Evolutionary conservation across 768 basidiomycete genomes (phyloP), one percentile per base, ranked within the genome.

Genomic region (Jaapia argillacea): DNA sequence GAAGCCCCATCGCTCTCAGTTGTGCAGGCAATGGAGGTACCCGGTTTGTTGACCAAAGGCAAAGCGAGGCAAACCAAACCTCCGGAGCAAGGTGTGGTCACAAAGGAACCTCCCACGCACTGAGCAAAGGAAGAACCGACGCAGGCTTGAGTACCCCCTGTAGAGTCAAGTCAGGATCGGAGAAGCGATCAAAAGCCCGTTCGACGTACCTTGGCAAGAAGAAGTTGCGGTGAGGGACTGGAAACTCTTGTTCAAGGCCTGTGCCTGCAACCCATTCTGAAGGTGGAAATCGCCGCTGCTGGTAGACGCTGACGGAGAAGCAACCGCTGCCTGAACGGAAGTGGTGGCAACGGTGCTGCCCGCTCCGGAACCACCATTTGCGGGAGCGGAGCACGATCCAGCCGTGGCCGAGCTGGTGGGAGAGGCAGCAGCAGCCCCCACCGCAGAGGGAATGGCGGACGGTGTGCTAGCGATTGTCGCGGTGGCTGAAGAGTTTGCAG

Each of bases 41-140:
- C 69, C 3, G 52, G 49, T 35, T 48, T 51, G 48, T 68, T 67
- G 7, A 68, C 64, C 24, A 71, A 60, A 1, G 69, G 69, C 20
- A 71, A 61, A 2, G 67, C 71, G 22, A 57, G 54, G 54, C 70
- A 72, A 14, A 26, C 38, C 1, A 47, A 44, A 6, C 59, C 56
- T 6, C 44, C 48, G 6, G 58, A 43, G 52, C 70, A 72, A 4
- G 46, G 25, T 1, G 63, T 59, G 6, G 57, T 24, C 1, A 46
- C 47, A 49, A 66, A 72, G 37, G 57, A 55, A 35, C 61, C 63
- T 25, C 48, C 51, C 24, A 56, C 48, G 49, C 70, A 72, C 39
- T 71, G 68, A 7, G 66, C 67, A 41, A 70, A 68, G 1, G 49
- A 43, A n/a, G 57, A 54, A 12, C 50, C 25, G 20, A 71, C 53